These are phyloP conservation scores for Cryphonectria radicalis DNA, from an alignment of 2,329 filamentous ascomycete genomes.

Conservation along the genomic window DNA sequence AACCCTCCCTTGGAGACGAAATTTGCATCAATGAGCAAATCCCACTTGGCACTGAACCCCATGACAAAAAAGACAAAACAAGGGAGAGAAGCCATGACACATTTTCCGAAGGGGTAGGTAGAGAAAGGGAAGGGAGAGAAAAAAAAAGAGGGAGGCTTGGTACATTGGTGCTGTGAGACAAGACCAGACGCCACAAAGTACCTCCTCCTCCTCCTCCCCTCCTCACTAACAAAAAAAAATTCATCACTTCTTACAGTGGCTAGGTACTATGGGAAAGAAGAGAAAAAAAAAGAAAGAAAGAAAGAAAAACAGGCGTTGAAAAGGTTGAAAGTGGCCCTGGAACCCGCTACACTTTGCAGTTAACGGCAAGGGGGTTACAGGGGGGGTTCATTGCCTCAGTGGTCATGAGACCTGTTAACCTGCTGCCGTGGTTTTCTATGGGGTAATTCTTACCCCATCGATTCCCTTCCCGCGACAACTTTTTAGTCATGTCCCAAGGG, in stretches of 20 bases:
- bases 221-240: not conserved
- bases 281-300: not conserved
- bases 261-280: not conserved
- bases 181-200: not conserved
- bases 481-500: conserved; percentile 26
- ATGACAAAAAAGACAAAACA: conserved; percentile 7
- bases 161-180: not conserved
- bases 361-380: conserved; percentile 27
- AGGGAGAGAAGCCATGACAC: conserved; percentile 17
- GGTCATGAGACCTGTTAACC: conserved; percentile 32
- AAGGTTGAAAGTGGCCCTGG: conserved; percentile 7
- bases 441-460: conserved; percentile 39
- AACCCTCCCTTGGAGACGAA: conserved; percentile 10
- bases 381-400: conserved; percentile 5
- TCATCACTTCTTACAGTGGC: too few relatives aligned
- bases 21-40: conserved; percentile 17
- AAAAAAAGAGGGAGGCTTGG: not conserved
- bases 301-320: conserved; percentile 4
- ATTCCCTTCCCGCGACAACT: conserved; percentile 29
- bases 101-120: not conserved
- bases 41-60: not conserved
- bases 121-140: not conserved
- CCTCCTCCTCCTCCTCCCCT: too few relatives aligned
- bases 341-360: conserved; percentile 29
- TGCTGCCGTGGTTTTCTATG: conserved; percentile 32